A percentile compares a stretch with the other conserved stretches of the same genome.
Evolutionary conservation across 2,329 filamentous ascomycete species (phyloP).

Genomic region (Trichothecium roseum): DNA sequence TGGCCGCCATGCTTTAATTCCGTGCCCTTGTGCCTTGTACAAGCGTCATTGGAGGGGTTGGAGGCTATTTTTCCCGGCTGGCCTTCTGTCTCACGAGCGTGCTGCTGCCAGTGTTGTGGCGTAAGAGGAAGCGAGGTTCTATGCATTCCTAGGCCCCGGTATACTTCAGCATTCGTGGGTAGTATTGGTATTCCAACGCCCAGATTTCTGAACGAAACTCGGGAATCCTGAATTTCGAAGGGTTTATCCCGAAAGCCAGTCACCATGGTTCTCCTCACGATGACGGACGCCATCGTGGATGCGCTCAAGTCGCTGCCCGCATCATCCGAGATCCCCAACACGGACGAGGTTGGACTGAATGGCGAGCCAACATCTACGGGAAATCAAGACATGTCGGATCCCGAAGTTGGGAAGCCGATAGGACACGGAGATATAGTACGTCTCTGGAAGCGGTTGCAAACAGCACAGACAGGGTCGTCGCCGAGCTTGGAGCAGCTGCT

Average conservation of each 20-base stretch:
- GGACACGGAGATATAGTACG: conserved; percentile 59
- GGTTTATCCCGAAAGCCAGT: neutral
- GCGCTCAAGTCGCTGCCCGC: conserved; percentile 33
- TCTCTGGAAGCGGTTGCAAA: conserved; percentile 44
- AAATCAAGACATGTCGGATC: conserved; percentile 39
- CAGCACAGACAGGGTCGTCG: conserved; percentile 13
- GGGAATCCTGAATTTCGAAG: neutral
- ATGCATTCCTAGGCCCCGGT: too few relatives aligned
- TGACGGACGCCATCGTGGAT: conserved; percentile 58
- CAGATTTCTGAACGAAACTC: too few relatives aligned
- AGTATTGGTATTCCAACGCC: too few relatives aligned
- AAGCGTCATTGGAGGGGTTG: too few relatives aligned
- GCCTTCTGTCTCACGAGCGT: too few relatives aligned
- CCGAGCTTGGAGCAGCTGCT: conserved; percentile 61
- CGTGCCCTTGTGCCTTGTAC: too few relatives aligned
- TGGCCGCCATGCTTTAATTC: too few relatives aligned
- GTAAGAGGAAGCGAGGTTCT: too few relatives aligned
- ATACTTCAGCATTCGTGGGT: too few relatives aligned
- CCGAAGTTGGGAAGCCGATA: conserved; percentile 54
- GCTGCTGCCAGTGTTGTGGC: too few relatives aligned
- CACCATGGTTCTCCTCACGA: conserved; percentile 69
- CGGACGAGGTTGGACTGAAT: conserved; percentile 2
- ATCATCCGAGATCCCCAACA: conserved; percentile 9
- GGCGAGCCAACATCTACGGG: conserved; percentile 4
- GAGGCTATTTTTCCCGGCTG: too few relatives aligned